A percentile compares a stretch with the other conserved stretches of the same genome.
Conservation (phyloP, 805 yeast genomes). For the Candida ulmi region DNA sequence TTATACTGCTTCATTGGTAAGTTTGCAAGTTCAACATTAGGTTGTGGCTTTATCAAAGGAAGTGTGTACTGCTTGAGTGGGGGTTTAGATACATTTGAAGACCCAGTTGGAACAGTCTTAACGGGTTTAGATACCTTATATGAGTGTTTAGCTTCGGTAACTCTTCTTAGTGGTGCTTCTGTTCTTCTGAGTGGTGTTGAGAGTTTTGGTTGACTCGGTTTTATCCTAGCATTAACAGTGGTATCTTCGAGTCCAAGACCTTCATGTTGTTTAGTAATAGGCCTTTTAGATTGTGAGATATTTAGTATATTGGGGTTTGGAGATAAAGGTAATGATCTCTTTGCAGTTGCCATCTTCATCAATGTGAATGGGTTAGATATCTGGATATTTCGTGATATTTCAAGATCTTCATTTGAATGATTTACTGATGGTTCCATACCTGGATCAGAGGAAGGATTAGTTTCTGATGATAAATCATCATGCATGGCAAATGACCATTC, state of each 20-base stretch:
- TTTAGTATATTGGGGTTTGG: not conserved
- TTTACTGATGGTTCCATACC: not conserved
- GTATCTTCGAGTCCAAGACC: no score
- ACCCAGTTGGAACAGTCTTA: no score
- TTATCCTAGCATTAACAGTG: no score
- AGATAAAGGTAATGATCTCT: not conserved
- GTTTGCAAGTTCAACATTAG: not conserved
- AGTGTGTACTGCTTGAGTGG: no score
- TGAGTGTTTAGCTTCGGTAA: no score
- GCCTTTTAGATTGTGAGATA: no score
- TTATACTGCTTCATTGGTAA: not conserved
- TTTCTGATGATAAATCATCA: conserved; percentile 5
- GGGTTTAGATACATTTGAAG: no score
- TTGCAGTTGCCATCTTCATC: conserved; percentile 8
- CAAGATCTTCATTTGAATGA: conserved; percentile 8
- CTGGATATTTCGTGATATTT: conserved; percentile 6
- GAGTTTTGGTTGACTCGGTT: no score
- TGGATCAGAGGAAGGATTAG: not conserved
- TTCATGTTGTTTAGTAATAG: no score
- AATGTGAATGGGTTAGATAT: conserved; percentile 21
- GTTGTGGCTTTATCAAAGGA: not conserved
- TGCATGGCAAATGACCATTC: conserved; percentile 10
- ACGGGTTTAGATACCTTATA: no score
- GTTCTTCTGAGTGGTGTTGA: no score
- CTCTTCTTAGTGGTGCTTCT: no score